Percentiles rank a stretch among this genome's conserved stretches.
These are phyloP conservation scores for Syzygium malaccense DNA, from an alignment of 441 rosid genomes.

Conservation along the genomic window DNA sequence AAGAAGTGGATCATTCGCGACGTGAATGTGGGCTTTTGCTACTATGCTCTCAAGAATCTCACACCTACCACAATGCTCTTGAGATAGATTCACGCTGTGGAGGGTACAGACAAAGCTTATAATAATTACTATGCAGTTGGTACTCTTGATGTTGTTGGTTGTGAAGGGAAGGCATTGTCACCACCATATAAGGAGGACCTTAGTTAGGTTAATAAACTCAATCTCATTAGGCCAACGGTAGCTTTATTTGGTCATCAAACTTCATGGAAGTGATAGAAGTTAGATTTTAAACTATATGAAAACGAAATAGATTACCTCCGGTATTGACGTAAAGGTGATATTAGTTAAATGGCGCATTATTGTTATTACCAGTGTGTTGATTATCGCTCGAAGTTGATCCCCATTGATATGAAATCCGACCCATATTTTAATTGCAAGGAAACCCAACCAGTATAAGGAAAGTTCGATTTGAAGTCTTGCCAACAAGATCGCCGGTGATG, in stretches of 20 bases:
- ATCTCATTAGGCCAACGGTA: neutral
- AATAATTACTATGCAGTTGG: neutral
- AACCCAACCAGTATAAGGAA: neutral
- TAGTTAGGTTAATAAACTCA: neutral
- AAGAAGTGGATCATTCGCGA: neutral
- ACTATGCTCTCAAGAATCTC: neutral
- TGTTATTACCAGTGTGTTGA: neutral
- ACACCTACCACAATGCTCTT: neutral
- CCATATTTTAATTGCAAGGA: neutral
- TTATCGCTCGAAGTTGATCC: neutral
- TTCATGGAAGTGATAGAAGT: neutral
- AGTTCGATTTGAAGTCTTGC: neutral
- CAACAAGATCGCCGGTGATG: neutral
- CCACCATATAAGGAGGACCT: neutral
- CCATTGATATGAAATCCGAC: neutral
- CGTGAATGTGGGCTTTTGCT: neutral
- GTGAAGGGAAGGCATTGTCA: neutral
- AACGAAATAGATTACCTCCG: neutral
- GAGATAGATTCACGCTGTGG: neutral
- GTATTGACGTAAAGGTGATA: neutral
- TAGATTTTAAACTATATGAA: neutral
- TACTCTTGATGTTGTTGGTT: neutral
- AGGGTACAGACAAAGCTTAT: neutral
- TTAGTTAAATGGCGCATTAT: neutral
- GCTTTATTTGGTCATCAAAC: neutral